Evolutionary conservation across 768 basidiomycete species (phyloP).

Genomic region (Termitomyces bulborhizus): DNA sequence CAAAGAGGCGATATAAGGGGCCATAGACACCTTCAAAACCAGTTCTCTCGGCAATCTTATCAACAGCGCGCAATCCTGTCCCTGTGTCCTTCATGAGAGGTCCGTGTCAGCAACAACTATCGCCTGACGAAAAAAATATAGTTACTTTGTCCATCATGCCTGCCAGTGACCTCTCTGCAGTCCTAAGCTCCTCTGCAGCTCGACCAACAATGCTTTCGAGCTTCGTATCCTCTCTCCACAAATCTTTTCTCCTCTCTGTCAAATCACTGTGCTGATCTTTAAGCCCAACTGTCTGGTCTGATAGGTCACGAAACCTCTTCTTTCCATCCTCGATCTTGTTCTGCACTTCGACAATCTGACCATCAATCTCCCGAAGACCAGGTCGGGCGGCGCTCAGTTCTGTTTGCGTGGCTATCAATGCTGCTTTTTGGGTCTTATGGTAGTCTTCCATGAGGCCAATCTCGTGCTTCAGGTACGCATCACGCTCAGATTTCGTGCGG

Average conservation of each 20-base stretch:
- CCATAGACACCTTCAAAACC: conserved; percentile 84
- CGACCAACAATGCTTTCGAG: conserved; percentile 70
- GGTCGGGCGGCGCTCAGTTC: conserved; percentile 44
- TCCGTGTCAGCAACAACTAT: conserved; percentile 1
- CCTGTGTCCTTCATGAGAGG: conserved; percentile 74
- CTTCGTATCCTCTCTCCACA: conserved; percentile 94
- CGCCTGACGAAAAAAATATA: background rate
- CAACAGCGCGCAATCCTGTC: conserved; percentile 79
- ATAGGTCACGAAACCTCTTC: conserved; percentile 46
- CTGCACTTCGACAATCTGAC: conserved; percentile 49
- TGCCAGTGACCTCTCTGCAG: conserved; percentile 71
- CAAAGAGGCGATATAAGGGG: conserved; percentile 89
- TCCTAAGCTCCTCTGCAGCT: conserved; percentile 74
- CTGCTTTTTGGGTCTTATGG: conserved; percentile 45
- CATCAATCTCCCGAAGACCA: conserved; percentile 52
- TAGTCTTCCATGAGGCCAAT: conserved; percentile 65
- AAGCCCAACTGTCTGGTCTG: conserved; percentile 51
- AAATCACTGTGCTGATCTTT: conserved; percentile 66
- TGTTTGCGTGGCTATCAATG: conserved; percentile 44
- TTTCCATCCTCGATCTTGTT: conserved; percentile 62
- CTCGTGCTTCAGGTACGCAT: conserved; percentile 76
- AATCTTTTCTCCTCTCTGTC: conserved; percentile 80
- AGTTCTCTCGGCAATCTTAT: conserved; percentile 73
- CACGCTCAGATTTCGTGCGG: conserved; percentile 75
- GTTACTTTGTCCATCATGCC: conserved; percentile 94